phyloP scores from a whole-genome alignment of 1,284 basidiomycete species.

The Xerocomus cyaneibrunnescens region DNA sequence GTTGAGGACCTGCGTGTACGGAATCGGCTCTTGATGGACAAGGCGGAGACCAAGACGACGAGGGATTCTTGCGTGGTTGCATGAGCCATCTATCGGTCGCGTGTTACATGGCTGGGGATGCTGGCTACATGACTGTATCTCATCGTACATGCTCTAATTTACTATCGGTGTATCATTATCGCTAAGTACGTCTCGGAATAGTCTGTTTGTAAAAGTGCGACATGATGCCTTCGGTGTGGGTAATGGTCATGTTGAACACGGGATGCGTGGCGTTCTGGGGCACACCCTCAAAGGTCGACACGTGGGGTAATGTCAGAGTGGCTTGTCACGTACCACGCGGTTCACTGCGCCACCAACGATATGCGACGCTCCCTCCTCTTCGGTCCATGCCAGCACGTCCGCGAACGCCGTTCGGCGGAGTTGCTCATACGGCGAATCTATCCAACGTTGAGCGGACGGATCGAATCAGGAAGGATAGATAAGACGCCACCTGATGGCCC shows the following conservation, averaged over 20 bases:
- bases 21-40: constrained; percentile 46
- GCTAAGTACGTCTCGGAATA: constrained; percentile 33
- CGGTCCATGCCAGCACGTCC: constrained; percentile 69
- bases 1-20: constrained; percentile 52
- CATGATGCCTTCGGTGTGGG: constrained; percentile 72
- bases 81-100: constrained; percentile 5
- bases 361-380: constrained; percentile 64
- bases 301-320: not conserved
- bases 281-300: not conserved
- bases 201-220: constrained; percentile 74
- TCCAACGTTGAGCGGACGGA: constrained; percentile 6
- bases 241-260: constrained; percentile 80
- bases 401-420: constrained; percentile 58
- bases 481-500: constrained; percentile 15
- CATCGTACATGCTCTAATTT: constrained; percentile 1
- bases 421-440: constrained; percentile 27
- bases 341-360: constrained; percentile 68
- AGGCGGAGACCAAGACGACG: constrained; percentile 5
- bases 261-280: constrained; percentile 83
- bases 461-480: not conserved
- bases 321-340: constrained; percentile 57
- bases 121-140: not conserved
- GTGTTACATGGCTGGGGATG: not conserved
- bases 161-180: constrained; percentile 2
- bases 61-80: constrained; percentile 28